Conservation (phyloP, 371 early-diverging fungal genomes). For the Mortierella sp. region DNA sequence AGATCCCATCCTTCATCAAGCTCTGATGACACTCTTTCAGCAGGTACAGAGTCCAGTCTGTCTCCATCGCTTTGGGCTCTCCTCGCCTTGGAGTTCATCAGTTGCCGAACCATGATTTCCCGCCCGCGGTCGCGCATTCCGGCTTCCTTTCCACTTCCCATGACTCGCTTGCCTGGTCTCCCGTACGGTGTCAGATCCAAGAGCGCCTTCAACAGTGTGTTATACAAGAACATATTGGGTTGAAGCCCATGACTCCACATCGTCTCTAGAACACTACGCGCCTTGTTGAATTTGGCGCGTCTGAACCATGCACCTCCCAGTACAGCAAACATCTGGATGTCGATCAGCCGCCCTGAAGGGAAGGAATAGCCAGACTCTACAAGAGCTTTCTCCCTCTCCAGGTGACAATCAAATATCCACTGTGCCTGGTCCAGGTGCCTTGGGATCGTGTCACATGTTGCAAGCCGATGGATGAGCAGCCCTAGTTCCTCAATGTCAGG, state of each 20-base stretch:
- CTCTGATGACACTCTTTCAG: constrained; percentile 7
- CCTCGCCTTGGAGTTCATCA: constrained; percentile 15
- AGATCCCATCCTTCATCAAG: constrained; percentile 36
- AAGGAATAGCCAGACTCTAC: not conserved
- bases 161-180: constrained; percentile 8
- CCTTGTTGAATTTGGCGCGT: constrained; percentile 26
- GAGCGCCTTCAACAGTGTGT: constrained; percentile 32
- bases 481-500: constrained; percentile 13
- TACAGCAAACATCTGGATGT: constrained; percentile 20
- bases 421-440: constrained; percentile 28
- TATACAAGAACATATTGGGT: constrained; percentile 50
- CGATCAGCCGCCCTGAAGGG: not conserved
- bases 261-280: constrained; percentile 9
- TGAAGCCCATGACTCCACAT: constrained; percentile 24
- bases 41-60: too few species aligned
- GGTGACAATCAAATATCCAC: constrained; percentile 35
- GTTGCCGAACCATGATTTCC: constrained; percentile 29
- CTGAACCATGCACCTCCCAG: constrained; percentile 39
- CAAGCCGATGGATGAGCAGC: constrained; percentile 16
- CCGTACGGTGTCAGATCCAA: constrained; percentile 31
- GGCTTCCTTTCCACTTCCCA: constrained; percentile 17
- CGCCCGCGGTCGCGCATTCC: constrained; percentile 41
- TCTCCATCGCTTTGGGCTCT: not conserved
- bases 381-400: constrained; percentile 4
- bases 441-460: constrained; percentile 12